Percentiles rank a stretch among this genome's conserved stretches.
phyloP scores from a whole-genome alignment of 1,284 basidiomycete genomes.

The Ceratobasidium sp. region DNA sequence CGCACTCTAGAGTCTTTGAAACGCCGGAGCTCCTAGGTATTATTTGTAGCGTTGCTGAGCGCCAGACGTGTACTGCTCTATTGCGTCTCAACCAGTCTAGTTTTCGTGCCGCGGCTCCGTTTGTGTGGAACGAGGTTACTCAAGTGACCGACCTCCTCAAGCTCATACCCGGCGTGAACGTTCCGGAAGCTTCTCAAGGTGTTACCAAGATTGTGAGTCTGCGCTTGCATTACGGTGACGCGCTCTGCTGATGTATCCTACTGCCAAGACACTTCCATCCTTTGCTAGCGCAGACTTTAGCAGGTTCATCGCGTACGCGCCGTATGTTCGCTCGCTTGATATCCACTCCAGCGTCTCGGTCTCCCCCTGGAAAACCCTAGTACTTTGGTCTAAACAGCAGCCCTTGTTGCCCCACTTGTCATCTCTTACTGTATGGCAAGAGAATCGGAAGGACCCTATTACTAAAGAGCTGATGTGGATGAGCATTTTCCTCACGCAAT shows the following conservation, averaged over 20 bases:
- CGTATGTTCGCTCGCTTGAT: not conserved
- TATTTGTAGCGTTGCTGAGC: not conserved
- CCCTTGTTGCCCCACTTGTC: not conserved
- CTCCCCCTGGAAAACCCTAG: not conserved
- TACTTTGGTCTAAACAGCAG: not conserved
- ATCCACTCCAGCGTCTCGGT: not conserved
- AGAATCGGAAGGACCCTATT: not conserved
- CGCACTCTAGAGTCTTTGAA: not conserved
- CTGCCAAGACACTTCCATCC: not conserved
- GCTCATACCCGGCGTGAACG: not conserved
- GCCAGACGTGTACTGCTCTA: not conserved
- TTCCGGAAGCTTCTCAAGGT: not conserved
- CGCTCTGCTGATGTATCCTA: not conserved
- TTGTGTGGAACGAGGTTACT: not conserved
- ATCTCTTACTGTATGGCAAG: not conserved
- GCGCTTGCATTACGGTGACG: not conserved
- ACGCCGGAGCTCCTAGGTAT: not conserved
- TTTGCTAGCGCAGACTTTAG: not conserved
- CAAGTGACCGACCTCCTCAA: not conserved
- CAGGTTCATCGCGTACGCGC: not conserved
- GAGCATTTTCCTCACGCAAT: not conserved
- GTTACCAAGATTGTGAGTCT: not conserved
- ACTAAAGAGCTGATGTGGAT: not conserved
- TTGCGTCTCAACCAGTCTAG: not conserved
- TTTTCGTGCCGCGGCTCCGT: not conserved